Evolutionary conservation across 2,329 filamentous ascomycete genomes (phyloP).

Genomic region (Fusarium solani-melongenae): DNA sequence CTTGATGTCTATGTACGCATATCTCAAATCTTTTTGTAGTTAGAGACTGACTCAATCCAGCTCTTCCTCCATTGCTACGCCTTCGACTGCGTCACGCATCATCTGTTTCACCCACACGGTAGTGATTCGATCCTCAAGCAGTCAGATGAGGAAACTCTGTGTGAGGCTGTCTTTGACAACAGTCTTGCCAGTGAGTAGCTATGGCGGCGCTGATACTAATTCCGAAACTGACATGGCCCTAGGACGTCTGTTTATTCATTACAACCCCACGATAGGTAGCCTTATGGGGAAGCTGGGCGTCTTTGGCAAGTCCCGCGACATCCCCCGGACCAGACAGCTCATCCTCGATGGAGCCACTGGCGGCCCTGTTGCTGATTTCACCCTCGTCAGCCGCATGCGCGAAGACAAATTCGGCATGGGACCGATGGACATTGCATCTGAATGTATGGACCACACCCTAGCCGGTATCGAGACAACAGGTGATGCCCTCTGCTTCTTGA

Average conservation of each 20-base stretch:
- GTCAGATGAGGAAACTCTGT: constrained; percentile 16
- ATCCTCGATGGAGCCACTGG: constrained; percentile 15
- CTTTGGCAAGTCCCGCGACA: constrained; percentile 21
- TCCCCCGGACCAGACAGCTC: constrained; percentile 2
- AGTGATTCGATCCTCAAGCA: constrained; percentile 20
- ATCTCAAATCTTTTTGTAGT: accelerated
- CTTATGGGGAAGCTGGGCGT: constrained; percentile 13
- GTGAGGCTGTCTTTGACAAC: constrained; percentile 24
- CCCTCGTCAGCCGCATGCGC: constrained; percentile 21
- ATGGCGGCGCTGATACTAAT: accelerated
- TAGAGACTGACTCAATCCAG: background rate
- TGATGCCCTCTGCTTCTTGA: constrained; percentile 32
- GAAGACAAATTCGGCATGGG: constrained; percentile 21
- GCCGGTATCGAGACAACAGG: constrained; percentile 37
- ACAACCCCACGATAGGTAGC: constrained; percentile 2
- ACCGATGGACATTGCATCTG: constrained; percentile 18
- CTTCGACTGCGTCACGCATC: constrained; percentile 25
- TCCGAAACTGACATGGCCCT: background rate
- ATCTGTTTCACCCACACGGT: constrained; percentile 28
- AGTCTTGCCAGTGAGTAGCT: constrained; percentile 18
- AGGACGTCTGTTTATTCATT: constrained; percentile 20
- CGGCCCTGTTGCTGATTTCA: constrained; percentile 18
- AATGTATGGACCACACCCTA: constrained; percentile 33
- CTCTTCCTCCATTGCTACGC: constrained; percentile 29
- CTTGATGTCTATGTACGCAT: constrained; percentile 26